Evolutionary conservation across 768 basidiomycete genomes (phyloP), one percentile per base, ranked within the genome.

Genomic region (Heimioporus sp.): DNA sequence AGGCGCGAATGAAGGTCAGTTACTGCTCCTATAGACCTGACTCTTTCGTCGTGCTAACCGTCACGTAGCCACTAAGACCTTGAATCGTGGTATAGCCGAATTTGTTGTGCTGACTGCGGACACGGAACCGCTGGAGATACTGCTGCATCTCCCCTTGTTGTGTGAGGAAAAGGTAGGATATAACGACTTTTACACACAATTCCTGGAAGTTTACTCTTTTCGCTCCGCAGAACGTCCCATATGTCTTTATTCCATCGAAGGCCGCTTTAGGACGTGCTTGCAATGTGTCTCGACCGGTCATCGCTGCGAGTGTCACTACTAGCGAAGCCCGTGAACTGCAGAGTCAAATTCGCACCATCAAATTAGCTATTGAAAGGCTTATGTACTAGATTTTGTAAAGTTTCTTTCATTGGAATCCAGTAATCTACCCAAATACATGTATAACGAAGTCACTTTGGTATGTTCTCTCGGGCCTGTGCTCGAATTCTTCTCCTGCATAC

Each of bases 41-140:
- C 20, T 13, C 34, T 49, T 48, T 43, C 44, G 7, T 9, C n/a
- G 42, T 11, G n/a, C 53, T 65, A 15, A 63, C n/a, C 28, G n/a
- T 10, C 20, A 21, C 35, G 20, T 63, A 93, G 94, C 95, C 41
- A 99, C 97, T 59, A 99, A 99, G 77, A 97, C 94, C 17, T 82
- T 98, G 57, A 98, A 98, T 72, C 91, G 96, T 64, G 96, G 96
- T 76, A 91, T 96, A 60, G 89, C 95, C 54, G 97, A 99, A 74
- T 91, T 99, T 73, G 93, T 98, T 73, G 84, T 99, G 64, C 78
- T 99, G 72, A 97, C 97, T 49, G 87, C 87, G 49, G 94, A 99
- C 65, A 98, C 96, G 30, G 95, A 98, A 71, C 97, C 97, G 43
- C 80, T 99, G 63, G 97, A 98, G 70, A 99, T 99, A 71, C 75